Conservation (phyloP, 306 rosid species). For the Quillaja saponaria region DNA sequence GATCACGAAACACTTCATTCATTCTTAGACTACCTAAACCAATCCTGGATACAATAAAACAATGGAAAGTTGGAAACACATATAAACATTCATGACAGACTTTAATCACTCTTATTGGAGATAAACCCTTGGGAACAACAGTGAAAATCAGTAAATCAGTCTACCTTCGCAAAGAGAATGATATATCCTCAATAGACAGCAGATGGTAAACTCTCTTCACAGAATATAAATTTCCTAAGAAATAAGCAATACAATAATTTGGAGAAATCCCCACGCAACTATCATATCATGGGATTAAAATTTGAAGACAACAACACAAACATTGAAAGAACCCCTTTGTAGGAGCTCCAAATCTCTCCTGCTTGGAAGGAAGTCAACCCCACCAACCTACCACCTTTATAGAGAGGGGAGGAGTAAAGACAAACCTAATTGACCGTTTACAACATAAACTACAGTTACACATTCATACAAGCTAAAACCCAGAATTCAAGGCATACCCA, state of each 20-base stretch:
- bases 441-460: conserved; percentile 34
- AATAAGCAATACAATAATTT: conserved; percentile 4
- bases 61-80: conserved; percentile 29
- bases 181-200: conserved; percentile 29
- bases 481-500: conserved; percentile 40
- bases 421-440: conserved; percentile 47
- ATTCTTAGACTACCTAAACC: conserved; percentile 21
- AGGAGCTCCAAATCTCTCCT: conserved; percentile 37
- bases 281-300: conserved; percentile 12
- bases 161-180: conserved; percentile 21
- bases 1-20: conserved; percentile 16
- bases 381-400: conserved; percentile 82
- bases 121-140: conserved; percentile 23
- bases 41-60: conserved; percentile 27
- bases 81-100: conserved; percentile 22
- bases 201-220: conserved; percentile 19
- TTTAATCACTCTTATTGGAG: conserved; percentile 11
- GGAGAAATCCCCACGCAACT: conserved; percentile 11
- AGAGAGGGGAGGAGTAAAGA: conserved; percentile 30
- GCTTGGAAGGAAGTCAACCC: conserved; percentile 68
- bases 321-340: conserved; percentile 6
- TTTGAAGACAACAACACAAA: conserved; percentile 24
- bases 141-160: conserved; percentile 24
- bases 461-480: conserved; percentile 20
- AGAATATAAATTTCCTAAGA: neutral